Evolutionary conservation across 805 yeast genomes (phyloP), one percentile per base, ranked within the genome.

Genomic region (Metschnikowia arizonensis): DNA sequence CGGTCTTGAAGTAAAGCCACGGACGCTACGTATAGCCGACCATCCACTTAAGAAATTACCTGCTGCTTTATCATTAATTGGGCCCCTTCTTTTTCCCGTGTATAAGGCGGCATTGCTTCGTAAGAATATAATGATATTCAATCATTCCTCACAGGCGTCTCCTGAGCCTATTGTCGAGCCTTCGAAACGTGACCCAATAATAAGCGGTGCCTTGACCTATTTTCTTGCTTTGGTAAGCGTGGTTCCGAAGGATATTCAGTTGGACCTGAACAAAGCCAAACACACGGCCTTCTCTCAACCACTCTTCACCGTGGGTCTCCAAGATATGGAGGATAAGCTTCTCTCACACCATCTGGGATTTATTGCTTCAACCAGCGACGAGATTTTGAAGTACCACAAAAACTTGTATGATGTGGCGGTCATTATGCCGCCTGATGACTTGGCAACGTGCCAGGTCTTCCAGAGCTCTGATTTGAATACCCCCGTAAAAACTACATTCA

Each of bases 341-440:
- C 49, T 62, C 32, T 19, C 53, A 2, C 40, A 53, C 25, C 38
- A 48, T n/a, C 50, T 56, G 12, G 75, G 78, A 1, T 82, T 65
- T 53, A 66, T 83, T 32, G 89, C 83, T 2, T 69, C 79, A 5
- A 82, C 91, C 1, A 76, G 83, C 18, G 95, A 85, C 56, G 82
- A 78, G 35, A 77, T 85, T 19, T 62, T 85, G 26, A 65, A 81
- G 54, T 78, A 74, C 48, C 83, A 81, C 51, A 56, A 57, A 12
- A 64, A 68, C 9, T 52, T 80, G 3, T 83, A 76, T 56, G 88
- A 83, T 49, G 44, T 57, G 28, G 74, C 65, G 2, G 59, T 69
- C 11, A 49, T 65, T 24, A 40, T 69, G 33, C 61, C 56, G 2
- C 12, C 48, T 2, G 18, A 45, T 4, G 49, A 46, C 26, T 25